Evolutionary conservation across 345 rosid species (phyloP).

Genomic region (Moringa oleifera): DNA sequence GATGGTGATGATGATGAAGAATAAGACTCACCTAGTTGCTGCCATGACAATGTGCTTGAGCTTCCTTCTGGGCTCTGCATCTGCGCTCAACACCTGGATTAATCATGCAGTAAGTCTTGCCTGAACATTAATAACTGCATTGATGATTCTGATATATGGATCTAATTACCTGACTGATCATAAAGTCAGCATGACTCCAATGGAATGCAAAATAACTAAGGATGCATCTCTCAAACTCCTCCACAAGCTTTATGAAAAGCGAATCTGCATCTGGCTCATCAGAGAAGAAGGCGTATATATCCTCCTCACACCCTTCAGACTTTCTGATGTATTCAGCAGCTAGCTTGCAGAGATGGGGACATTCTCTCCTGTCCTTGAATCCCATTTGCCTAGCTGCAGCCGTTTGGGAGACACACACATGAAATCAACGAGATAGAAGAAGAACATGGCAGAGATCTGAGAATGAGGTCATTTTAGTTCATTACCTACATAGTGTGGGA

Average conservation of each 20-base stretch:
- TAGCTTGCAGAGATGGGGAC: slow-evolving; percentile 79
- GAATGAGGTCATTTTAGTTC: not conserved
- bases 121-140: no score
- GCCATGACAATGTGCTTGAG: slow-evolving; percentile 77
- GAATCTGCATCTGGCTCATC: slow-evolving; percentile 61
- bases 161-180: slow-evolving; percentile 64
- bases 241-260: slow-evolving; percentile 76
- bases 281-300: slow-evolving; percentile 57
- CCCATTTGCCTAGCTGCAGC: slow-evolving; percentile 84
- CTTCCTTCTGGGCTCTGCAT: slow-evolving; percentile 64
- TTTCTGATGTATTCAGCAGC: slow-evolving; percentile 76
- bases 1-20: not conserved
- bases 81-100: slow-evolving; percentile 56
- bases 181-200: slow-evolving; percentile 70
- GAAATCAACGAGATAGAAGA: not conserved
- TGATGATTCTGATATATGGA: not conserved
- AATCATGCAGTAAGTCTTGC: not conserved
- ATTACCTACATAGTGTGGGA: slow-evolving; percentile 85
- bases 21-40: slow-evolving; percentile 59
- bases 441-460: no score
- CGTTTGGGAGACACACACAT: not conserved
- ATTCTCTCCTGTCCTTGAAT: slow-evolving; percentile 62
- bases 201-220: slow-evolving; percentile 85
- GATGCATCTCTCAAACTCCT: slow-evolving; percentile 88
- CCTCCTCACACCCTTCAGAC: slow-evolving; percentile 62